A percentile compares a stretch with the other conserved stretches of the same genome.
These are phyloP conservation scores for Corrigiola litoralis DNA, from an alignment of 179 eudicot genomes.

Conservation along the genomic window DNA sequence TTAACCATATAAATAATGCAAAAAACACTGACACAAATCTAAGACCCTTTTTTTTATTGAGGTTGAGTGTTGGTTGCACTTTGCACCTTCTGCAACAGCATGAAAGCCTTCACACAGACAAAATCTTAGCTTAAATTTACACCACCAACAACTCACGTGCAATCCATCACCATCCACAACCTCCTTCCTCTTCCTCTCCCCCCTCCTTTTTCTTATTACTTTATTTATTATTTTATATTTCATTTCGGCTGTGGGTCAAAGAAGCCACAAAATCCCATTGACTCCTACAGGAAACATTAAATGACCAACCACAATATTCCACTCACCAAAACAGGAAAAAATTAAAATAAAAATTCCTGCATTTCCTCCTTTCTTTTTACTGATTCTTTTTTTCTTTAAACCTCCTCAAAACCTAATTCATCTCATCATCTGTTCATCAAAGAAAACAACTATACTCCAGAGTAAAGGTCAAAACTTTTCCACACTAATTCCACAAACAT, in stretches of 20 bases:
- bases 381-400: not conserved
- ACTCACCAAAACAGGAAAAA: not conserved
- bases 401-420: not conserved
- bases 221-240: no score
- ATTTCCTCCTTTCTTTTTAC: constrained; percentile 10
- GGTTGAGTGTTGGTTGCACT: no score
- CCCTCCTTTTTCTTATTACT: not conserved
- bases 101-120: not conserved
- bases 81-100: not conserved
- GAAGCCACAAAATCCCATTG: not conserved
- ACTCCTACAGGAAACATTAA: constrained; percentile 6
- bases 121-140: not conserved
- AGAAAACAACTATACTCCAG: not conserved
- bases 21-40: no score
- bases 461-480: not conserved
- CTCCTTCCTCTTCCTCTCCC: not conserved
- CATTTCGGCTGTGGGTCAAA: no score
- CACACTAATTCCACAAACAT: not conserved
- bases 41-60: no score
- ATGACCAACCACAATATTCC: constrained; percentile 4
- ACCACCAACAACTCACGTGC: constrained; percentile 23
- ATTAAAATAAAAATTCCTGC: constrained; percentile 2
- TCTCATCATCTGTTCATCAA: not conserved
- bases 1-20: no score
- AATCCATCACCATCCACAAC: not conserved